A percentile compares a stretch with the other conserved stretches of the same genome.
phyloP scores from a whole-genome alignment of 306 rosid species.

The Acacia melanoxylon region DNA sequence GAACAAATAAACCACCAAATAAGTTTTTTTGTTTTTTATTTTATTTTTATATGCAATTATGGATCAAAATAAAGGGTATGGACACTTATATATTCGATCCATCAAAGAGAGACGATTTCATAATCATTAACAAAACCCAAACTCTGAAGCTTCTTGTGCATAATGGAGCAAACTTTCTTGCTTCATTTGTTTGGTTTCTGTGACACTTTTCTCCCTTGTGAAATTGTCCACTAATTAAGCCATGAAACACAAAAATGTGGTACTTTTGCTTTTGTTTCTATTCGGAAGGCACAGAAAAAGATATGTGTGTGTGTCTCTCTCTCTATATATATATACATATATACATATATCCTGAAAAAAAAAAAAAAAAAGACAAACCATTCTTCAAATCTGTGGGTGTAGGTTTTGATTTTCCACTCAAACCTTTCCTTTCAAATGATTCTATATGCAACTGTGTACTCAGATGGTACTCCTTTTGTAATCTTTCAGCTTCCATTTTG shows the following conservation, averaged over 20 bases:
- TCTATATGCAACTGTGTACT: background rate
- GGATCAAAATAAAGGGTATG: background rate
- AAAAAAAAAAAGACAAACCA: slow-evolving; percentile 23
- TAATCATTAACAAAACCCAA: slow-evolving; percentile 3
- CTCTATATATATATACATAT: no score
- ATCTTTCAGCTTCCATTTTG: background rate
- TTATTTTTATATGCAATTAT: background rate
- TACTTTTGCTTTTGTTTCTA: slow-evolving; percentile 41
- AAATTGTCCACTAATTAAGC: slow-evolving; percentile 20
- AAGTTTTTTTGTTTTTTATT: background rate
- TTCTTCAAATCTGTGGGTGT: slow-evolving; percentile 46
- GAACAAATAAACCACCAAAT: background rate
- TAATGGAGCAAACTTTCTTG: background rate
- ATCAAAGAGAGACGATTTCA: slow-evolving; percentile 6
- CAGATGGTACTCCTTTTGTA: slow-evolving; percentile 2
- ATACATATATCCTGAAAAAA: background rate
- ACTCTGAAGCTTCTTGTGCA: background rate
- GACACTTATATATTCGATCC: background rate
- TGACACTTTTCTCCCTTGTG: slow-evolving; percentile 14
- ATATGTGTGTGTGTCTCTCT: no score
- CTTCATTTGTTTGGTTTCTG: background rate
- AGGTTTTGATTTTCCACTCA: slow-evolving; percentile 21
- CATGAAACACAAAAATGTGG: slow-evolving; percentile 3
- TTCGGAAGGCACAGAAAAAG: slow-evolving; percentile 34
- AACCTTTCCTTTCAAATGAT: background rate